Percentiles rank a stretch among this genome's conserved stretches.
Conservation (phyloP, 2,329 filamentous ascomycete species). For the Aspergillus tamarii region DNA sequence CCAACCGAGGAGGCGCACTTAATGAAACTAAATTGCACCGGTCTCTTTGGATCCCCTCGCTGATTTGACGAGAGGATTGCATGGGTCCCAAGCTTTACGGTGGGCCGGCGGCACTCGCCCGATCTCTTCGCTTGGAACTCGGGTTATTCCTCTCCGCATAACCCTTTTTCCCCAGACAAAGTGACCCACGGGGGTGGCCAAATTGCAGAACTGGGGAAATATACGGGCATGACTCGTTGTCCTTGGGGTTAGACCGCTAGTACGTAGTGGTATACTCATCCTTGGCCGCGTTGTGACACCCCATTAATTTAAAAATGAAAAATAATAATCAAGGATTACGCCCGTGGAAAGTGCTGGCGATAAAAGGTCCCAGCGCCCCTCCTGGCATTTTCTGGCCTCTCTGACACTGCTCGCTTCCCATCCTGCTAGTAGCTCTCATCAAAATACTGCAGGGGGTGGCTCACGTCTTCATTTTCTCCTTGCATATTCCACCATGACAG, state of each 20-base stretch:
- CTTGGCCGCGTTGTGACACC: not conserved
- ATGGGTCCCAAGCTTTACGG: not conserved
- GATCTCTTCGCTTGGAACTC: not conserved
- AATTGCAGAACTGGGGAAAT: constrained; percentile 1
- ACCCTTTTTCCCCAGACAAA: not conserved
- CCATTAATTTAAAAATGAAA: not conserved
- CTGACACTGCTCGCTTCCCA: not conserved
- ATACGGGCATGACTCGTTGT: not conserved
- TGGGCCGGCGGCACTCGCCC: not conserved
- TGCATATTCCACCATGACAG: not conserved
- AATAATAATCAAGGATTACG: not conserved
- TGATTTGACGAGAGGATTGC: not conserved
- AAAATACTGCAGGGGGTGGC: not conserved
- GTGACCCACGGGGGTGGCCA: not conserved
- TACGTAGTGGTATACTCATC: not conserved
- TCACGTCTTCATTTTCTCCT: not conserved
- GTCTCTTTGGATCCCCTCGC: not conserved
- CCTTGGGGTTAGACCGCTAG: not conserved
- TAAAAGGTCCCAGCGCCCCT: not conserved
- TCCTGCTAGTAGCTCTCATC: not conserved
- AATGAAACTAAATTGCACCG: not conserved
- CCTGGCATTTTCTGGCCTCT: not conserved
- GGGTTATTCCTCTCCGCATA: constrained; percentile 1
- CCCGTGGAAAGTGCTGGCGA: not conserved
- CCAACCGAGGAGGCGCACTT: constrained; percentile 1